Evolutionary conservation across 2,329 filamentous ascomycete species (phyloP).

Genomic region (Colletotrichum sp.): DNA sequence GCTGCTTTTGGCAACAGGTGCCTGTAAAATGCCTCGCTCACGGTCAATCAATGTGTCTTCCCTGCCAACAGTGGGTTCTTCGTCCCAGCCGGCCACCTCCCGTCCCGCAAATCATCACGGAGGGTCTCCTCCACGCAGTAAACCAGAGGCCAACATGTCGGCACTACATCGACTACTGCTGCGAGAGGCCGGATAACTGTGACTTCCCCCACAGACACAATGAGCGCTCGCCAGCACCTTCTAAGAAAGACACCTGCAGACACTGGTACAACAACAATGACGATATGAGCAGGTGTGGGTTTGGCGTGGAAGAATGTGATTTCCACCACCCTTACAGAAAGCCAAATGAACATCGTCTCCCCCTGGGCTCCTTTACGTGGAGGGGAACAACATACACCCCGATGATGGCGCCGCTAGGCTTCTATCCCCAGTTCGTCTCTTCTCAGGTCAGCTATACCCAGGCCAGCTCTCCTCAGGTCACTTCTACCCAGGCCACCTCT

Average conservation of each 20-base stretch:
- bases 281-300: neutral
- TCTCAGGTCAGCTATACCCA: neutral
- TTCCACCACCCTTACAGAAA: neutral
- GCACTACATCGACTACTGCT: neutral
- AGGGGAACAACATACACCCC: neutral
- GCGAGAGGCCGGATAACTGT: neutral
- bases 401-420: neutral
- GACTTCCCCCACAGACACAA: neutral
- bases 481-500: neutral
- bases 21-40: too few species aligned
- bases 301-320: neutral
- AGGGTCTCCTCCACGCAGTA: neutral
- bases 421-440: neutral
- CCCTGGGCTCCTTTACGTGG: neutral
- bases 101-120: neutral
- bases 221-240: neutral
- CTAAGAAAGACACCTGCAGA: neutral
- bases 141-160: neutral
- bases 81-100: neutral
- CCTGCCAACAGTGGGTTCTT: too few species aligned
- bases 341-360: neutral
- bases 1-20: too few species aligned
- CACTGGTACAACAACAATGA: neutral
- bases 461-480: neutral
- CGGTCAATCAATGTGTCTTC: too few species aligned